phyloP scores from a whole-genome alignment of 2,329 filamentous ascomycete genomes.

The Tolypocladium pustulatum region DNA sequence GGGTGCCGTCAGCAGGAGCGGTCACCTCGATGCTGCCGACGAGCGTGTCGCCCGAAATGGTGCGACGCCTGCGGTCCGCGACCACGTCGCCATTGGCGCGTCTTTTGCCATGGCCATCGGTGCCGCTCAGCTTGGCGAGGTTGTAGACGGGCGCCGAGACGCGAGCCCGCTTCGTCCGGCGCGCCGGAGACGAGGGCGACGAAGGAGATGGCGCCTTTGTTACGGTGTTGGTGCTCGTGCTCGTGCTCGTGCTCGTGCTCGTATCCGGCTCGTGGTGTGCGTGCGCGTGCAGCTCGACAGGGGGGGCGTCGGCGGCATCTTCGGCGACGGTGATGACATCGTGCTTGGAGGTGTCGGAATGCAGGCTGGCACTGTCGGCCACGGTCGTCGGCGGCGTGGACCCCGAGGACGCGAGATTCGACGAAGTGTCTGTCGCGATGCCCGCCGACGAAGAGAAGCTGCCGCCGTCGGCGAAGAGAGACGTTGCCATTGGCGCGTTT shows the following conservation, averaged over 20 bases:
- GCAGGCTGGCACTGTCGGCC: conserved; percentile 49
- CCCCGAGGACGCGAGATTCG: conserved; percentile 43
- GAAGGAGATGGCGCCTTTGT: conserved; percentile 1
- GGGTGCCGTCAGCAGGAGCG: conserved; percentile 7
- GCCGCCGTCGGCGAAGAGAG: conserved; percentile 20
- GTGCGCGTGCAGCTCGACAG: conserved; percentile 18
- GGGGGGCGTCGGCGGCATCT: conserved; percentile 11
- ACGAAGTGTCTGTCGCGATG: conserved; percentile 28
- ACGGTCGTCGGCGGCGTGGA: conserved; percentile 59
- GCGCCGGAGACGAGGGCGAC: conserved; percentile 15
- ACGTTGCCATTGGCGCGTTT: conserved; percentile 11
- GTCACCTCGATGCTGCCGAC: conserved; percentile 14
- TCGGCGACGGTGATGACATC: conserved; percentile 23
- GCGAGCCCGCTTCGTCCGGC: conserved; percentile 44
- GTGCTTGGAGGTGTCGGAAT: conserved; percentile 31
- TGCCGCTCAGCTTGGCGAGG: conserved; percentile 50
- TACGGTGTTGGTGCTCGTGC: not conserved
- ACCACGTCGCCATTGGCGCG: conserved; percentile 40
- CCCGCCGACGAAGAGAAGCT: conserved; percentile 13
- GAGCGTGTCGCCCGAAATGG: conserved; percentile 30
- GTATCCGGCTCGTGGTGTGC: conserved; percentile 6
- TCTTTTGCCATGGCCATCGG: conserved; percentile 47
- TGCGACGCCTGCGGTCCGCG: conserved; percentile 32
- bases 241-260: not conserved
- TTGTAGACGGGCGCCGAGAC: conserved; percentile 56